Conservation (phyloP, 805 yeast species). For the Saturnispora halmiae region DNA sequence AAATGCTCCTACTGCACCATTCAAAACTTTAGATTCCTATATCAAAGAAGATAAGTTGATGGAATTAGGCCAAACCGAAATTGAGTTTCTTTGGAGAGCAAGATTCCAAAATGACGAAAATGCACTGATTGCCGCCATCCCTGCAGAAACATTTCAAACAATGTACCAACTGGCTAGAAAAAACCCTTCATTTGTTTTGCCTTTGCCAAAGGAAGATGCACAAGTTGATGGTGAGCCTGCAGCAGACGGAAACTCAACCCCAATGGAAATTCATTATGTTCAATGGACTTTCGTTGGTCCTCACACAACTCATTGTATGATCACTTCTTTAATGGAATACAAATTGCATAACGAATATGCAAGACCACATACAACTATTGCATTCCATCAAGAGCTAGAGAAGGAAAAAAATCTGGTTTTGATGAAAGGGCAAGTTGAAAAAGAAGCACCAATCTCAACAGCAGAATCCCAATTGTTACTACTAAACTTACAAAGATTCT, state of each 20-base stretch:
- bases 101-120: conserved; percentile 58
- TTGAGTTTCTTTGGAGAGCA: conserved; percentile 83
- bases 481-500: conserved; percentile 71
- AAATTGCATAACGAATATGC: conserved; percentile 88
- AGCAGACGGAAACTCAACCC: conserved; percentile 24
- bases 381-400: conserved; percentile 73
- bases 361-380: conserved; percentile 86
- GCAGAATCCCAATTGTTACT: conserved; percentile 74
- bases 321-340: conserved; percentile 87
- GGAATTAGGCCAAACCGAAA: conserved; percentile 48
- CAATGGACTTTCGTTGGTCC: conserved; percentile 92
- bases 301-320: conserved; percentile 74
- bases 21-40: conserved; percentile 62
- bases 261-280: conserved; percentile 75
- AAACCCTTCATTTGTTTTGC: conserved; percentile 81
- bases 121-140: conserved; percentile 57
- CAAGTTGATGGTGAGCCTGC: conserved; percentile 30
- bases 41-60: conserved; percentile 59
- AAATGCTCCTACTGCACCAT: conserved; percentile 36
- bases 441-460: conserved; percentile 54
- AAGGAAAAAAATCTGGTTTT: conserved; percentile 54
- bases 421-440: conserved; percentile 81
- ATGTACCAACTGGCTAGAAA: conserved; percentile 57
- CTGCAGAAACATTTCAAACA: conserved; percentile 47
- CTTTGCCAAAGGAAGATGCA: conserved; percentile 60